phyloP scores from a whole-genome alignment of 1,139 yeast species.

The Lodderomyces beijingensis region DNA sequence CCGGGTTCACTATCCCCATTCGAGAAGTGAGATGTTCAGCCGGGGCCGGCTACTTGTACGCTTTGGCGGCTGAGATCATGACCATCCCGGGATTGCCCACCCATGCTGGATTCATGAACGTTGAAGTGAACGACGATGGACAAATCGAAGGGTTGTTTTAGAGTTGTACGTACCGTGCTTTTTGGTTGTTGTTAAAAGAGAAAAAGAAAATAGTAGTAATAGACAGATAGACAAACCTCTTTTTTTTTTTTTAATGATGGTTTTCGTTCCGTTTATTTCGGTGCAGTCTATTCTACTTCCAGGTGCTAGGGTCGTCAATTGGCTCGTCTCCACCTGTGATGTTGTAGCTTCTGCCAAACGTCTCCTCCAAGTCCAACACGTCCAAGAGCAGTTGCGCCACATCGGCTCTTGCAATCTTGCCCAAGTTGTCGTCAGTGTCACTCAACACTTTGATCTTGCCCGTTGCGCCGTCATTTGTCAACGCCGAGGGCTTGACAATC shows the following conservation, averaged over 20 bases:
- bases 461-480: slow-evolving; percentile 35
- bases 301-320: slow-evolving; percentile 8
- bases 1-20: slow-evolving; percentile 72
- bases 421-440: slow-evolving; percentile 13
- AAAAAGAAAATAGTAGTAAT: too few relatives aligned
- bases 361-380: slow-evolving; percentile 18
- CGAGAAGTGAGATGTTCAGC: slow-evolving; percentile 77
- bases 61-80: slow-evolving; percentile 78
- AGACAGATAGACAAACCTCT: too few relatives aligned
- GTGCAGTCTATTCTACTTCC: too few relatives aligned
- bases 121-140: slow-evolving; percentile 74
- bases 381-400: slow-evolving; percentile 26
- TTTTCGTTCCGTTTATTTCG: too few relatives aligned
- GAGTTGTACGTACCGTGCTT: too few relatives aligned
- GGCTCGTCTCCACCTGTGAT: slow-evolving; percentile 20
- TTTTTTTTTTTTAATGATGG: too few relatives aligned
- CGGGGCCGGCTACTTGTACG: slow-evolving; percentile 82
- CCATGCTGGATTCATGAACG: slow-evolving; percentile 81
- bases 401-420: slow-evolving; percentile 24
- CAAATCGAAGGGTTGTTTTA: slow-evolving; percentile 76
- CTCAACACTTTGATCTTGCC: slow-evolving; percentile 30
- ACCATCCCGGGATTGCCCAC: slow-evolving; percentile 84
- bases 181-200: too few relatives aligned
- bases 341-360: slow-evolving; percentile 26
- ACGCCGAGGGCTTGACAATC: slow-evolving; percentile 46